phyloP scores from a whole-genome alignment of 805 yeast genomes.

The Lachancea dasiensis region DNA sequence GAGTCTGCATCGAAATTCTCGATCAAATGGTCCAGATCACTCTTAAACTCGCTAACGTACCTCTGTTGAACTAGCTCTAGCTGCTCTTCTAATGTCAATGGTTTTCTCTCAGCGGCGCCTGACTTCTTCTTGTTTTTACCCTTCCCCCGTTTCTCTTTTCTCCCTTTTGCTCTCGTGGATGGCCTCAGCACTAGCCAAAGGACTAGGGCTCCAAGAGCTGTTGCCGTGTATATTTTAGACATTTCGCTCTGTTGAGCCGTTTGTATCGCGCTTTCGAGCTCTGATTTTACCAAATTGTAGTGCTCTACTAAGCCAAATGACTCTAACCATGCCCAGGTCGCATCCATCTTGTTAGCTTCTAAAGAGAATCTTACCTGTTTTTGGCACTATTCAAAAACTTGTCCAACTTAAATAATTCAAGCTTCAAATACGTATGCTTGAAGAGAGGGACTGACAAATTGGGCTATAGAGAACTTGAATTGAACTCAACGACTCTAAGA shows the following conservation, averaged over 20 bases:
- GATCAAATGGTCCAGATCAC: conserved; percentile 18
- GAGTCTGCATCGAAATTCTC: conserved; percentile 19
- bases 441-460: too few relatives aligned
- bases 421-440: too few relatives aligned
- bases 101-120: conserved; percentile 11
- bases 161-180: not conserved
- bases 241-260: conserved; percentile 1
- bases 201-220: conserved; percentile 7
- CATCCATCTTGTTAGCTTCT: too few relatives aligned
- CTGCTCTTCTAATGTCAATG: conserved; percentile 21
- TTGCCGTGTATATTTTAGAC: conserved; percentile 4
- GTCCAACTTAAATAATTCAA: too few relatives aligned
- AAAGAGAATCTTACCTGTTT: too few relatives aligned
- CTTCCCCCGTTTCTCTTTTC: conserved; percentile 3
- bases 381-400: too few relatives aligned
- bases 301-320: not conserved
- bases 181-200: conserved; percentile 4
- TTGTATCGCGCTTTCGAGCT: not conserved
- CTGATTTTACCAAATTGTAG: not conserved
- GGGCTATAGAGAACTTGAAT: too few relatives aligned
- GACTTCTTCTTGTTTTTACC: conserved; percentile 9
- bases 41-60: conserved; percentile 24
- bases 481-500: too few relatives aligned
- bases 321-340: conserved; percentile 3
- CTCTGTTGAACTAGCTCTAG: conserved; percentile 23